Base-by-base conservation (phyloP, 2,329 filamentous ascomycete species). In the Ophiostoma sp. region DNA sequence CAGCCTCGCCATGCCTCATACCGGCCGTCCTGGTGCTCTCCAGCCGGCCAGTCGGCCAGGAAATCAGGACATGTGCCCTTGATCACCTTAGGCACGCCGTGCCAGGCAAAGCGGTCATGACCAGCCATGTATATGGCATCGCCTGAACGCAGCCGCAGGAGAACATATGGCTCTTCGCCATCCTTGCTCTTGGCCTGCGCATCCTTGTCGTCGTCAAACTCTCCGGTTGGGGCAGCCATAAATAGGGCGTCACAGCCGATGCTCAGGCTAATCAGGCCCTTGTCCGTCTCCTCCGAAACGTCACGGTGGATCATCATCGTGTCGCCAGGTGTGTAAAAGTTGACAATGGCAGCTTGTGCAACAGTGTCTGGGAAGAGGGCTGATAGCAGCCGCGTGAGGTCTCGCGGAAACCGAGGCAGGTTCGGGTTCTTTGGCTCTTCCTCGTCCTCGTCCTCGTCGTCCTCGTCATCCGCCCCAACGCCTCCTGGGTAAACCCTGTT, bases 301-400 rank as follows among this genome's bases (percentile, higher is more conserved):
- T 99, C 95, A 11, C 95, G 88, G 79, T 98, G 95, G 77, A 97
- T 85, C 80, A 92, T 94, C 76, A 98, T 87, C 0, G 91, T 96
- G 75, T 98, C 94, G 27, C 92, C 91, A 0, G 95, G 91, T 0
- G 88, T 90, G 79, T 98, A 98, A 66, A 98, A 83, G 76, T 98
- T 98, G 73, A 97, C 87, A 72, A 98, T 98, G 49, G 95, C 94
- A 1, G 95, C 93, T 79, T 98, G 89, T 0, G 94, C 87, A 66
- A 84, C 81, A 14, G 93, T 95, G 11, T 87, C 82, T 0, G 92
- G 90, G 73, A 97, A 98, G 0, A 95, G 77, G 0, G 78, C 78
- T 68, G 87, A 82, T 0, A 97, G 79, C 7, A 97, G 84, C 0
- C 75, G 77, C 4, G 87, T 86, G 65, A 96, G 83, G 75, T 97